These are phyloP conservation scores for Eustoma russellianum DNA, from an alignment of 257 asterid genomes.

Conservation along the genomic window DNA sequence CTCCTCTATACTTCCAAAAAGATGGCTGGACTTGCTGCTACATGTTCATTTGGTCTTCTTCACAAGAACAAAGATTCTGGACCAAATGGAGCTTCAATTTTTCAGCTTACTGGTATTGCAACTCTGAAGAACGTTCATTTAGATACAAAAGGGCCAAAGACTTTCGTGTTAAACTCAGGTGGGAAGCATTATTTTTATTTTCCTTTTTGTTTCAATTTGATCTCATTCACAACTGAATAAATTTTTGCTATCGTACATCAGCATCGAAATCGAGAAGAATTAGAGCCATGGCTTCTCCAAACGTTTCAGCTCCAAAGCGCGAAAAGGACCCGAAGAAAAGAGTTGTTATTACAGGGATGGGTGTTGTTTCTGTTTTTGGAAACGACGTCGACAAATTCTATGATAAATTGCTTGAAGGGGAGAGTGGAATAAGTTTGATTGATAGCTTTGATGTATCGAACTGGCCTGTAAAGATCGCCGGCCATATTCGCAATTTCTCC, in stretches of 20 bases:
- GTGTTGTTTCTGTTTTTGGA: constrained; percentile 58
- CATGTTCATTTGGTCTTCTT: constrained; percentile 34
- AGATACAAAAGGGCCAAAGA: constrained; percentile 6
- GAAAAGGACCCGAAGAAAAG: constrained; percentile 43
- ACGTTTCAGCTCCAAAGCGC: constrained; percentile 38
- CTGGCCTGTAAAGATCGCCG: constrained; percentile 31
- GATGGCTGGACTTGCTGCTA: constrained; percentile 39
- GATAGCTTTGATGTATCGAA: constrained; percentile 40
- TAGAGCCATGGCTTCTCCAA: constrained; percentile 27
- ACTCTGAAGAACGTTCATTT: constrained; percentile 19
- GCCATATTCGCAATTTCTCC: constrained; percentile 42
- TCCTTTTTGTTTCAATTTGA: too few species aligned
- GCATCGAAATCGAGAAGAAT: constrained; percentile 24
- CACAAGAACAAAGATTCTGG: constrained; percentile 25
- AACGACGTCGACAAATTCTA: constrained; percentile 31
- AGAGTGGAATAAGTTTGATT: constrained; percentile 37
- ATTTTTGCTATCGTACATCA: neutral
- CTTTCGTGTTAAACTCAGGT: constrained; percentile 8
- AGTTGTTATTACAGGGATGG: constrained; percentile 45
- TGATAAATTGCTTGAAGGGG: constrained; percentile 36
- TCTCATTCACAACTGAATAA: neutral
- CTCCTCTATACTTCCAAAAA: neutral
- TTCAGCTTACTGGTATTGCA: constrained; percentile 37
- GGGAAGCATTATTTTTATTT: neutral
- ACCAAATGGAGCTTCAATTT: constrained; percentile 27